Base-by-base conservation (phyloP, 257 asterid genomes). In the Solanum sparsipilum region DNA sequence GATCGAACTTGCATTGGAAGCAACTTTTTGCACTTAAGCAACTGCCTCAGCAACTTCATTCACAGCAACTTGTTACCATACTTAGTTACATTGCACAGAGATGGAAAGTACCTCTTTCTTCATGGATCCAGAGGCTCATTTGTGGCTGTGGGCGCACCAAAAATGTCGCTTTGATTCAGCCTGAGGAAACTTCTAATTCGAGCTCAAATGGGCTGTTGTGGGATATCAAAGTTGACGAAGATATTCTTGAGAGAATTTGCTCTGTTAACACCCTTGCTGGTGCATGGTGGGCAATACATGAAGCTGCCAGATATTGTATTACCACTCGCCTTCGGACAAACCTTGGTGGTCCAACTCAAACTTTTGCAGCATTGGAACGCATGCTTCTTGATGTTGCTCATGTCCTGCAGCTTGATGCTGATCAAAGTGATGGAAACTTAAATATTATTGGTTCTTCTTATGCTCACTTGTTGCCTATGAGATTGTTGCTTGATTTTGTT, bases 301-400 rank as follows among this genome's bases (percentile, higher is more conserved):
- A 97, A 91, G 98, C 98, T 25, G 99, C 99, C 84, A 93, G 99
- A 91, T 97, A 94, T 90, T 97, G 99, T 93, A 93, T 97, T 91
- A 90, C 95, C 83, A 95, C 98, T n/a, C 95, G 99, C 48, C 98
- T 97, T 44, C 93, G 99, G 88, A 97, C 99, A 86, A 95, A 97
- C 91, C 99, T 97, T 92, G 99, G 99, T 78, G 99, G 99, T 76
- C 99, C 99, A 89, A 94, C 99, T 90, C 99, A 96, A 93, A 97
- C 99, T 87, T 97, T 97, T 93, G 99, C 99, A 92, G 99, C 99
- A 81, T 63, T 96, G 94, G 99, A 97, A 89, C 98, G 98, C 88
- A 97, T 97, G 99, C 99, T 97, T 90, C 94, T 95, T 88, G 99
- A 97, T 90, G 92, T 96, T 89, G 93, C 98, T 87, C 98, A 94